phyloP scores from a whole-genome alignment of 2,329 filamentous ascomycete genomes.

The Paecilomyces niveus region DNA sequence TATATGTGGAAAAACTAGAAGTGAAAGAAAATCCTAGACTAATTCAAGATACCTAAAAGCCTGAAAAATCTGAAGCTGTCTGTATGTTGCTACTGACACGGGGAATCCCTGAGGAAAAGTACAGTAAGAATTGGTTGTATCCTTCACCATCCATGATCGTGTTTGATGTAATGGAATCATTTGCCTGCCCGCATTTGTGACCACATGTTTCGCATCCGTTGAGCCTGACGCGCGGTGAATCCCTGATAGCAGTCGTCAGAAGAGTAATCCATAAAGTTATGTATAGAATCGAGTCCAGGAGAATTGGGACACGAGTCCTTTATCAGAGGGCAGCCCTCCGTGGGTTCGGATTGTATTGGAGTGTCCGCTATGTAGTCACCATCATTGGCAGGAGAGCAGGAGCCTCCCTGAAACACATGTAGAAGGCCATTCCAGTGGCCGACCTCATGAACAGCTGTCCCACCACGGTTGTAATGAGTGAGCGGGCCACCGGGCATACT shows the following conservation, averaged over 20 bases:
- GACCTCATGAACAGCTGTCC: constrained; percentile 41
- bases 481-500: constrained; percentile 49
- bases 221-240: constrained; percentile 45
- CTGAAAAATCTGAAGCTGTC: no score
- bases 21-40: not conserved
- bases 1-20: not conserved
- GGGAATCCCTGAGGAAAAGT: no score
- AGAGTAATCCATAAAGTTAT: constrained; percentile 57
- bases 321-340: constrained; percentile 46
- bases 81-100: no score
- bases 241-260: constrained; percentile 48
- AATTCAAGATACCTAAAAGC: no score
- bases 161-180: constrained; percentile 5
- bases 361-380: constrained; percentile 41
- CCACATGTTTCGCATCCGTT: constrained; percentile 49
- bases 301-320: constrained; percentile 46
- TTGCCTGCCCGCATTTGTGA: constrained; percentile 32
- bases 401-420: constrained; percentile 38
- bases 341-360: constrained; percentile 47
- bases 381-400: constrained; percentile 23
- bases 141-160: not conserved
- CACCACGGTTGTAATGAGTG: constrained; percentile 42
- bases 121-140: no score
- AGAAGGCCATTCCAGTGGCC: constrained; percentile 42
- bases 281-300: constrained; percentile 44